Conservation (phyloP, 2,329 filamentous ascomycete species). For the Xylariales sp. region DNA sequence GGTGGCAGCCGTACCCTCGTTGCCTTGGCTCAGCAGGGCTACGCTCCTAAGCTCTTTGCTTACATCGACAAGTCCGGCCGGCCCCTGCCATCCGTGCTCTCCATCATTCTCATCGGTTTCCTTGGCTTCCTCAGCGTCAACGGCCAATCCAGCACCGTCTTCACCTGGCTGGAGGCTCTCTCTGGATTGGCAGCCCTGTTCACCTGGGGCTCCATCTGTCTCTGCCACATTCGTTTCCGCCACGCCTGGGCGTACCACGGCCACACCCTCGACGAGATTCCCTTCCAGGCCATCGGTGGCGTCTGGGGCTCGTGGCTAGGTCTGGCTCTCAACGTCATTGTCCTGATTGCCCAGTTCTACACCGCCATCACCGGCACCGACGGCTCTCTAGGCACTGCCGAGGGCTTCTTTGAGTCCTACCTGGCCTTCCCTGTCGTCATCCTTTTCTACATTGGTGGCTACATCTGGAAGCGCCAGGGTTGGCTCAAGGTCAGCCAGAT, state of each 20-base stretch:
- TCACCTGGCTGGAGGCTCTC: conserved; percentile 63
- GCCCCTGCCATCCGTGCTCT: conserved; percentile 44
- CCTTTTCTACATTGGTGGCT: conserved; percentile 50
- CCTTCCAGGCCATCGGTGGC: conserved; percentile 58
- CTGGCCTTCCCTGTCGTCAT: conserved; percentile 51
- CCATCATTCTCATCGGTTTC: conserved; percentile 43
- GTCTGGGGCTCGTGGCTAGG: conserved; percentile 63
- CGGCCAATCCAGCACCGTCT: conserved; percentile 43
- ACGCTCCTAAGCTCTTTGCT: conserved; percentile 57
- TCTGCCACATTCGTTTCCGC: conserved; percentile 67
- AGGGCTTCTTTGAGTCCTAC: conserved; percentile 50
- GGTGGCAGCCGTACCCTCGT: conserved; percentile 56
- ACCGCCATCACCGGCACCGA: conserved; percentile 33
- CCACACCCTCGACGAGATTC: conserved; percentile 62
- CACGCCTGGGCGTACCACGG: conserved; percentile 57
- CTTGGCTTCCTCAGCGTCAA: conserved; percentile 45
- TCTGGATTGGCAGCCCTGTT: conserved; percentile 63
- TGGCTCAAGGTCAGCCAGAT: conserved; percentile 57
- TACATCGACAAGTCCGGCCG: conserved; percentile 56
- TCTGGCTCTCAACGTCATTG: conserved; percentile 50
- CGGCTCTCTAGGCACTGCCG: conserved; percentile 26
- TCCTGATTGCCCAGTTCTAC: conserved; percentile 49
- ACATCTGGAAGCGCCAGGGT: conserved; percentile 58
- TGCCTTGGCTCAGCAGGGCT: conserved; percentile 54
- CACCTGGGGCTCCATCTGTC: conserved; percentile 66